Conservation (phyloP, 2,329 filamentous ascomycete genomes). For the Paraphoma chrysanthemicola region DNA sequence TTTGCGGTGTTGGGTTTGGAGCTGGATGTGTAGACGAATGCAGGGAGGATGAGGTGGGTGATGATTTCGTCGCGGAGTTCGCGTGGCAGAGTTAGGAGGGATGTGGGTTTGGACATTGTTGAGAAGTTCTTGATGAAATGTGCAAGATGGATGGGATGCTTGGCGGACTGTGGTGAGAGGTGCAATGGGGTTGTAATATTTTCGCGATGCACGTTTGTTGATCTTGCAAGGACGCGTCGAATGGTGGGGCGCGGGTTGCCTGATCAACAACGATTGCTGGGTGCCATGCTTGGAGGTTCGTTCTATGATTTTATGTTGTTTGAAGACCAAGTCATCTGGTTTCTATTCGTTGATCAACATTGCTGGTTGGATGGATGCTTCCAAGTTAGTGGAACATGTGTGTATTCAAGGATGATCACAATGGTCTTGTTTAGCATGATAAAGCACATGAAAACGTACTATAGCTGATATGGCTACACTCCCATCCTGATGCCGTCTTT, state of each 20-base stretch:
- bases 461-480: background rate
- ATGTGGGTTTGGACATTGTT: background rate
- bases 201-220: background rate
- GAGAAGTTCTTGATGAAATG: background rate
- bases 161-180: background rate
- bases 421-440: no score
- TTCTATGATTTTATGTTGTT: no score
- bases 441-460: no score
- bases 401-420: no score
- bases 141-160: background rate
- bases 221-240: background rate
- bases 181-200: background rate
- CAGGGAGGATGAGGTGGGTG: slow-evolving; percentile 22
- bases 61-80: slow-evolving; percentile 38
- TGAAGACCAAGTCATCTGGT: no score
- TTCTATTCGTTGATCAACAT: no score
- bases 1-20: slow-evolving; percentile 14
- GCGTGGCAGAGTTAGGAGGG: slow-evolving; percentile 29
- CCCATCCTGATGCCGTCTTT: background rate
- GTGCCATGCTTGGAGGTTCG: background rate
- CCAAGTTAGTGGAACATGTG: no score
- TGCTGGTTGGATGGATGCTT: no score
- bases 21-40: slow-evolving; percentile 33
- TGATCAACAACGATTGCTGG: background rate
- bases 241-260: background rate